Base-by-base conservation (phyloP, 192 early-diverging fungal species). In the Podila horticola region DNA sequence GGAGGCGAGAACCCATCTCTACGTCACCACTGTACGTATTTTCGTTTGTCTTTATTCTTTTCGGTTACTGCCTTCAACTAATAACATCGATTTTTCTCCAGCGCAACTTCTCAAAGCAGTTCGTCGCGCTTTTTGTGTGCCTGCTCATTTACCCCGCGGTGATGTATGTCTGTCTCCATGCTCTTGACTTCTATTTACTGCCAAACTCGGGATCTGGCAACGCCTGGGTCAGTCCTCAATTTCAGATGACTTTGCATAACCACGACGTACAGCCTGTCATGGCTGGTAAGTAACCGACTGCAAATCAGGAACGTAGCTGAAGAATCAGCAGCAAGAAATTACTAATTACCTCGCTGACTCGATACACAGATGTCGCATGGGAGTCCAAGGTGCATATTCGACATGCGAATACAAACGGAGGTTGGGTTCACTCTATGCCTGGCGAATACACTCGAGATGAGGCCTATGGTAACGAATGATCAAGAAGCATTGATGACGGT, bases 161-260 rank as follows among this genome's bases (percentile, higher is more conserved):
- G 17, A 83, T 98, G 15, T 99, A 99, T 70, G 66, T 96, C 38
- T 86, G 91, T 5, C 88, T 91, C 65, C 97, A 97, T 84, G 90
- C 88, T 67, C 79, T 99, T 48, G 97, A 99, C 82, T 99, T 99
- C 85, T 75, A 73, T 48, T 74, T 96, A 10, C 87, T 98, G 34
- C 85, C 86, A 30, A 87, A 90, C 38, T 88, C 88, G 38, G 97
- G 97, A 24, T 92, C 93, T n/a, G 97, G 97, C 29, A 95, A 97
- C 83, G 90, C 88, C 0, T 97, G 96, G 84, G 95, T 98, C 92
- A 92, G 91, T 82, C 88, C 93, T 49, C 88, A 90, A 66, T 97
- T 98, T 88, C 94, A 97, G 75, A 90, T 91, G 66, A 91, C 92
- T 28, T 87, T 99, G 12, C 67, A 74, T 36, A 96, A 95, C 26